A percentile compares a stretch with the other conserved stretches of the same genome.
These are phyloP conservation scores for Persicaria maculosa DNA, from an alignment of 148 eudicot genomes.

Conservation along the genomic window DNA sequence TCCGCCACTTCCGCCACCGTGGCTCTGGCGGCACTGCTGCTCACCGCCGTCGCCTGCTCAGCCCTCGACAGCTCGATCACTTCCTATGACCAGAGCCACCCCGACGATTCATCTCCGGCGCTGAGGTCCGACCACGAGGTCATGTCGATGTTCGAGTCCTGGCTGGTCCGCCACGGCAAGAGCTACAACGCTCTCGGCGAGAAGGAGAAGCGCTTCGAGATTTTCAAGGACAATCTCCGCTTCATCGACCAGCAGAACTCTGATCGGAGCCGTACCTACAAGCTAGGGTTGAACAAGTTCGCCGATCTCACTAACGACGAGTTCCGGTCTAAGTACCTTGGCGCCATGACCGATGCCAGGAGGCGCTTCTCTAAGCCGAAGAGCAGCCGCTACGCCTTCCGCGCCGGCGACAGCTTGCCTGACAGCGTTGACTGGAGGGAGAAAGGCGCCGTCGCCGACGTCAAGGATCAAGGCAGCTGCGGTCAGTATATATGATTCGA, in stretches of 20 bases:
- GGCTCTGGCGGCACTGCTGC: background rate
- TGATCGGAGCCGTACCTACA: constrained; percentile 23
- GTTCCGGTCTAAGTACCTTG: constrained; percentile 5
- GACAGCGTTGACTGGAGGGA: constrained; percentile 72
- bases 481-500: constrained; percentile 26
- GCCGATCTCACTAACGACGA: constrained; percentile 2
- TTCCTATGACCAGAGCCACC: constrained; percentile 20
- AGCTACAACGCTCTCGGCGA: constrained; percentile 58
- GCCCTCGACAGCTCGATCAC: constrained; percentile 52
- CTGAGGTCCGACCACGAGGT: constrained; percentile 35
- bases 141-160: constrained; percentile 48
- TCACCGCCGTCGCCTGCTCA: constrained; percentile 6
- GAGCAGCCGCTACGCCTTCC: constrained; percentile 47
- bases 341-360: background rate
- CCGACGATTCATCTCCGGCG: background rate
- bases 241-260: constrained; percentile 60
- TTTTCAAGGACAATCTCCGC: constrained; percentile 52
- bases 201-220: constrained; percentile 43
- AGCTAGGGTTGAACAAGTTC: constrained; percentile 48
- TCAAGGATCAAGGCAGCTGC: constrained; percentile 80
- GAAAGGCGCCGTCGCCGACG: constrained; percentile 63
- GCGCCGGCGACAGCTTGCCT: constrained; percentile 48
- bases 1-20: background rate
- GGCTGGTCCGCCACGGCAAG: constrained; percentile 56
- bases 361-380: background rate